phyloP scores from a whole-genome alignment of 2,329 filamentous ascomycete species.

The Nemania sp. region DNA sequence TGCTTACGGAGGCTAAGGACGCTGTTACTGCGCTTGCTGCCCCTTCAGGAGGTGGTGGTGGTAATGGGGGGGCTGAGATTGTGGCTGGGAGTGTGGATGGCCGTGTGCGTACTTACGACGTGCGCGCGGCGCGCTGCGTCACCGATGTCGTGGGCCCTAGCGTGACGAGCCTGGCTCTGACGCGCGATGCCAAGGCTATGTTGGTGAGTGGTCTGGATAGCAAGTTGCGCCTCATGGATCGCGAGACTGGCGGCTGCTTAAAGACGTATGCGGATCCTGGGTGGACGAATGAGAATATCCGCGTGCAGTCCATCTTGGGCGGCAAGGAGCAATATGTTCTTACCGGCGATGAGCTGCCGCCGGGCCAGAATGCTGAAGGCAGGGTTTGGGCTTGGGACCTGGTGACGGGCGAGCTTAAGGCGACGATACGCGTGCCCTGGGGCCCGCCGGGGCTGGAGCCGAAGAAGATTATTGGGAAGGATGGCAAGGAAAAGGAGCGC shows the following conservation, averaged over 20 bases:
- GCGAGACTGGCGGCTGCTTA: constrained; percentile 71
- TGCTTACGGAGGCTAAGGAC: constrained; percentile 73
- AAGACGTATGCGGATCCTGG: constrained; percentile 66
- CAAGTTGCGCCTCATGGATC: constrained; percentile 79
- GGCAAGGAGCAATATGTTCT: constrained; percentile 76
- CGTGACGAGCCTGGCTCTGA: constrained; percentile 76
- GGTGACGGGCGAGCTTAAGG: constrained; percentile 68
- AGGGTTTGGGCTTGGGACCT: constrained; percentile 83
- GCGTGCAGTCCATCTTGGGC: constrained; percentile 77
- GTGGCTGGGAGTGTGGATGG: constrained; percentile 83
- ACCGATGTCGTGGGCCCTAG: constrained; percentile 70
- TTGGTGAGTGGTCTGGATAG: constrained; percentile 78
- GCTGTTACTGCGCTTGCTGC: constrained; percentile 59
- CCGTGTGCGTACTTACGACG: constrained; percentile 77
- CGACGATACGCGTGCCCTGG: constrained; percentile 63
- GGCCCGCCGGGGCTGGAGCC: constrained; percentile 53
- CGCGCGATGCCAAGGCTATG: constrained; percentile 72
- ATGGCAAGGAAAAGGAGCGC: constrained; percentile 62
- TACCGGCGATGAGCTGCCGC: constrained; percentile 72
- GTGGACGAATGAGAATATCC: constrained; percentile 68
- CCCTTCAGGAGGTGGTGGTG: too few species aligned
- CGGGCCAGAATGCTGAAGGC: constrained; percentile 51
- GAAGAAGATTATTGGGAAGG: constrained; percentile 58
- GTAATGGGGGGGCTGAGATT: constrained; percentile 63
- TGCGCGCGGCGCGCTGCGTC: constrained; percentile 71